Evolutionary conservation across 2,329 filamentous ascomycete genomes (phyloP).

Genomic region (Pseudogymnoascus sp.): DNA sequence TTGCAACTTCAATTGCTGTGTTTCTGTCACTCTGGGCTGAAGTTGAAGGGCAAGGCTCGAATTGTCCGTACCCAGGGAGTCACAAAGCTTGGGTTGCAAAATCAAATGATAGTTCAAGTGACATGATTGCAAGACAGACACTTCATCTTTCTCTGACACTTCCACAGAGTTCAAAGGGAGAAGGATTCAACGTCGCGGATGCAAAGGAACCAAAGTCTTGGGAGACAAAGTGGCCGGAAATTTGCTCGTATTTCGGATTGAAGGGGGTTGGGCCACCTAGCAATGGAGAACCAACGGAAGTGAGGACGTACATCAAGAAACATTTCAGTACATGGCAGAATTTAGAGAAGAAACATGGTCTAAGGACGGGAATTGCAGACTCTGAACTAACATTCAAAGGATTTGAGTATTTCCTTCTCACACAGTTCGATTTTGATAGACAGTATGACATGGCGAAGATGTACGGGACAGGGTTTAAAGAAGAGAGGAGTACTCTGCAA

Average conservation of each 20-base stretch:
- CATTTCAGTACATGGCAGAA: slow-evolving; percentile 26
- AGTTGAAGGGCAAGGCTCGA: slow-evolving; percentile 32
- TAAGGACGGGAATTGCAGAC: slow-evolving; percentile 33
- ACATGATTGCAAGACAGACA: slow-evolving; percentile 34
- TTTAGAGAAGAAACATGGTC: slow-evolving; percentile 28
- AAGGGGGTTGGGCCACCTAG: slow-evolving; percentile 29
- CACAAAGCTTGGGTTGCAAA: slow-evolving; percentile 31
- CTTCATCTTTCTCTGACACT: slow-evolving; percentile 35
- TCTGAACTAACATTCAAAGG: slow-evolving; percentile 29
- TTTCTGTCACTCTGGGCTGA: slow-evolving; percentile 31
- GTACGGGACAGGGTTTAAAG: slow-evolving; percentile 34
- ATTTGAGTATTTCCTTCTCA: slow-evolving; percentile 36
- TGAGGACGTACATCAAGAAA: slow-evolving; percentile 29
- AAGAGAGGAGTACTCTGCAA: slow-evolving; percentile 32
- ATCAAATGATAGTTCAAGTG: slow-evolving; percentile 33
- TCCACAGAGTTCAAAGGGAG: slow-evolving; percentile 30
- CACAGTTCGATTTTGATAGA: slow-evolving; percentile 36
- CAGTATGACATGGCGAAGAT: slow-evolving; percentile 38
- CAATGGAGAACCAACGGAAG: slow-evolving; percentile 24
- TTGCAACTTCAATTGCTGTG: slow-evolving; percentile 31
- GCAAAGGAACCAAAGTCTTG: slow-evolving; percentile 30
- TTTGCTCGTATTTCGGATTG: slow-evolving; percentile 38
- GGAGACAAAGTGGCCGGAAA: slow-evolving; percentile 37
- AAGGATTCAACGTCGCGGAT: slow-evolving; percentile 36
- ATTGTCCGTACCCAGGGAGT: slow-evolving; percentile 32